Conservation (phyloP, 139 green algal genomes). For the Chlamydomonas asymmetrica region DNA sequence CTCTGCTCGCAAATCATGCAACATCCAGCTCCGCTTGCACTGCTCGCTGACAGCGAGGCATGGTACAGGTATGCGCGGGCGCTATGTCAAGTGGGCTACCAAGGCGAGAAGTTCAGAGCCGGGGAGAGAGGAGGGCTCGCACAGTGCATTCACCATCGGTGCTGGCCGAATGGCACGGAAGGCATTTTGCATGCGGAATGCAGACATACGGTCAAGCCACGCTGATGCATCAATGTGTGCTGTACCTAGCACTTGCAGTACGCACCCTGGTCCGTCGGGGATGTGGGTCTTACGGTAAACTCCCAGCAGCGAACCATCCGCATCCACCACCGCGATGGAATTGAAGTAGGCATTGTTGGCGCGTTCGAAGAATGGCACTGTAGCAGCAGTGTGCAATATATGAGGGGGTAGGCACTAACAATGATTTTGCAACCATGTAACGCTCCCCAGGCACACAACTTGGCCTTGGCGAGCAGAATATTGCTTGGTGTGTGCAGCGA, state of each 20-base stretch:
- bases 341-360: constrained; percentile 71
- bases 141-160: not conserved
- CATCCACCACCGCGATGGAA: constrained; percentile 64
- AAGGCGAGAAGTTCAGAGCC: too few relatives aligned
- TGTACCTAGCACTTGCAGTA: too few relatives aligned
- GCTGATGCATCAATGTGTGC: too few relatives aligned
- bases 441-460: not conserved
- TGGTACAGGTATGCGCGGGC: too few relatives aligned
- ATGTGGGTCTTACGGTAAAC: constrained; percentile 81
- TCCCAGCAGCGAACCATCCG: constrained; percentile 54
- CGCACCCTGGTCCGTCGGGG: constrained; percentile 65
- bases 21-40: too few relatives aligned
- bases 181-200: too few relatives aligned
- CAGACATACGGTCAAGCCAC: too few relatives aligned
- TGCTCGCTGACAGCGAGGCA: too few relatives aligned
- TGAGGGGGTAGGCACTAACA: not conserved
- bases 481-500: not conserved
- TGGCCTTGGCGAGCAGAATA: not conserved
- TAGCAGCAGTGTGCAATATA: not conserved
- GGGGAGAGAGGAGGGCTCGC: not conserved
- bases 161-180: not conserved
- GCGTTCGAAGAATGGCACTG: constrained; percentile 71
- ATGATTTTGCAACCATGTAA: not conserved
- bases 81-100: too few relatives aligned
- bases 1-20: too few relatives aligned